These are phyloP conservation scores for Hypoxylon sp. DNA, from an alignment of 2,329 filamentous ascomycete genomes.

Conservation along the genomic window DNA sequence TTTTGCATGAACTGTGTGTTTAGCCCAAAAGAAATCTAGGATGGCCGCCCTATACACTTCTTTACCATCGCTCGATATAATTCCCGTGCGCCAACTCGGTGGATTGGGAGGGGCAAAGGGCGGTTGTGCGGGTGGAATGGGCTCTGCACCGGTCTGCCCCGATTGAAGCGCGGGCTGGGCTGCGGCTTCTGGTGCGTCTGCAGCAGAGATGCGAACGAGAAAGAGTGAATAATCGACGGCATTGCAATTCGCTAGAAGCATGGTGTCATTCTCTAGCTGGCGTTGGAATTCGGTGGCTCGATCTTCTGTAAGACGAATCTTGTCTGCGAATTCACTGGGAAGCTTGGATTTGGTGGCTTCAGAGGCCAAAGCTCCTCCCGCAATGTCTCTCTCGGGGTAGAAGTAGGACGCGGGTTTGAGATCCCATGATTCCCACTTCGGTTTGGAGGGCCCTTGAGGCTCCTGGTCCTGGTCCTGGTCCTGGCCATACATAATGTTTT, in stretches of 20 bases:
- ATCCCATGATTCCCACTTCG: slow-evolving; percentile 79
- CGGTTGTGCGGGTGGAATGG: slow-evolving; percentile 51
- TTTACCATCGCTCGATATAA: slow-evolving; percentile 73
- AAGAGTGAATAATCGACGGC: slow-evolving; percentile 84
- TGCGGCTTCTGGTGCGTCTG: slow-evolving; percentile 44
- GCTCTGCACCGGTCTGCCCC: slow-evolving; percentile 26
- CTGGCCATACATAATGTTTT: slow-evolving; percentile 78
- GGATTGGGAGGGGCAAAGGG: slow-evolving; percentile 55
- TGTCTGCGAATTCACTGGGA: slow-evolving; percentile 77
- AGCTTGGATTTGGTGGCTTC: slow-evolving; percentile 76
- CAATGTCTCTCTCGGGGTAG: slow-evolving; percentile 80
- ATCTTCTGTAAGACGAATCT: slow-evolving; percentile 69
- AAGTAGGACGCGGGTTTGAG: slow-evolving; percentile 83
- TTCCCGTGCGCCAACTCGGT: slow-evolving; percentile 73
- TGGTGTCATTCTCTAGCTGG: slow-evolving; percentile 73
- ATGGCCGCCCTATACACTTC: slow-evolving; percentile 78
- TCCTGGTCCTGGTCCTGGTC: slow-evolving; percentile 56
- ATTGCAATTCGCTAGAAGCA: slow-evolving; percentile 72
- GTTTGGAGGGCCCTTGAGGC: slow-evolving; percentile 52
- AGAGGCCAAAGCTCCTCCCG: slow-evolving; percentile 73
- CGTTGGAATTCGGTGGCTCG: slow-evolving; percentile 70
- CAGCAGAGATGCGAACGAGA: slow-evolving; percentile 67
- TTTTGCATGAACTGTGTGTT: slow-evolving; percentile 77
- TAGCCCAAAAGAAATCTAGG: slow-evolving; percentile 85
- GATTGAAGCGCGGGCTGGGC: slow-evolving; percentile 64